Percentiles rank a stretch among this genome's conserved stretches.
These are phyloP conservation scores for Calonectria hongkongensis DNA, from an alignment of 2,329 filamentous ascomycete genomes.

Conservation along the genomic window DNA sequence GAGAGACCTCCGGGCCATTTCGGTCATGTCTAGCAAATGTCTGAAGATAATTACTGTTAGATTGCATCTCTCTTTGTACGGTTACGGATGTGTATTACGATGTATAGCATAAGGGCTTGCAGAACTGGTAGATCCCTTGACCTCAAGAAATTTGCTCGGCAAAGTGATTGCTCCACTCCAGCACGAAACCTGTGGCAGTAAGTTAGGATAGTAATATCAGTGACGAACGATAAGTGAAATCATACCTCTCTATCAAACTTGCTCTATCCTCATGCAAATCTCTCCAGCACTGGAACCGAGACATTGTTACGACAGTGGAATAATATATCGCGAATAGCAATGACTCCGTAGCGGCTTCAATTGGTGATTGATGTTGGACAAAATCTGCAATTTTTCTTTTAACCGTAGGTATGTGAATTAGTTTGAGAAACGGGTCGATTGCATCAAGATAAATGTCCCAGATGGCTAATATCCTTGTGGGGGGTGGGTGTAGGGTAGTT, in stretches of 20 bases:
- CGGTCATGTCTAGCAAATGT: slow-evolving; percentile 33
- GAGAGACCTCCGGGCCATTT: slow-evolving; percentile 35
- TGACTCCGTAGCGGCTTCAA: slow-evolving; percentile 33
- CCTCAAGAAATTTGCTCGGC: slow-evolving; percentile 34
- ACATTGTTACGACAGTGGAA: slow-evolving; percentile 27
- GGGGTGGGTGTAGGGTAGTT: slow-evolving; percentile 23
- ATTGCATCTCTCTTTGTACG: no score
- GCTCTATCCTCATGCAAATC: slow-evolving; percentile 28
- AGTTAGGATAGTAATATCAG: neutral
- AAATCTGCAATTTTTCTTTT: slow-evolving; percentile 32
- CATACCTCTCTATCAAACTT: slow-evolving; percentile 30
- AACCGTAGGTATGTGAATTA: slow-evolving; percentile 40
- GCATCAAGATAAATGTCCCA: slow-evolving; percentile 43
- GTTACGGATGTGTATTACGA: slow-evolving; percentile 28
- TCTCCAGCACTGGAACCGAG: slow-evolving; percentile 28
- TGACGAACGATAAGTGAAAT: neutral
- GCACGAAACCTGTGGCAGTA: neutral
- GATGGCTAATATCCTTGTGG: slow-evolving; percentile 23
- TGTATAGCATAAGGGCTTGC: slow-evolving; percentile 43
- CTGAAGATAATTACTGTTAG: neutral
- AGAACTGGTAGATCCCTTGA: slow-evolving; percentile 40
- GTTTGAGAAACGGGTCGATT: slow-evolving; percentile 42
- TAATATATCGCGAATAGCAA: slow-evolving; percentile 46
- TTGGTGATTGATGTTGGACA: neutral
- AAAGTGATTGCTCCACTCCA: slow-evolving; percentile 32